Evolutionary conservation across 2,329 filamentous ascomycete species (phyloP).

Genomic region (Alternaria arbusti): DNA sequence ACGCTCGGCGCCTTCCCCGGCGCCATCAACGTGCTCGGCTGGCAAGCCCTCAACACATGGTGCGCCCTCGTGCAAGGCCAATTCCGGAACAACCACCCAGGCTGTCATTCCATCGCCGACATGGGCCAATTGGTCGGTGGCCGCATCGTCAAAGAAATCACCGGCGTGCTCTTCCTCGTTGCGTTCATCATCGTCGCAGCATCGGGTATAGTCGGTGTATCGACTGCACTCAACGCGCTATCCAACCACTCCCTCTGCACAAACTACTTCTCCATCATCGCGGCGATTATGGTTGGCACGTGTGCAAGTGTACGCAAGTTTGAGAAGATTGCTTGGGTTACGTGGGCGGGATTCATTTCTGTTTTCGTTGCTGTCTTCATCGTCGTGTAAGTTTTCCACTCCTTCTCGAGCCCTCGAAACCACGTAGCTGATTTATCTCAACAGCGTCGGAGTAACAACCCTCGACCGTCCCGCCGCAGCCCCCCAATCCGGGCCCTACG

Average conservation of each 20-base stretch:
- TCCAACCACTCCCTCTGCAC: slow-evolving; percentile 66
- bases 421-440: background rate
- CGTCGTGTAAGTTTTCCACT: slow-evolving; percentile 49
- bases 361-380: slow-evolving; percentile 66
- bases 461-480: slow-evolving; percentile 66
- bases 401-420: background rate
- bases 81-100: slow-evolving; percentile 59
- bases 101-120: slow-evolving; percentile 62
- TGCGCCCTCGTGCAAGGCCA: slow-evolving; percentile 58
- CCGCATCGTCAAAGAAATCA: slow-evolving; percentile 57
- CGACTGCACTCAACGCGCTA: slow-evolving; percentile 66
- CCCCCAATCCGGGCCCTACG: slow-evolving; percentile 64
- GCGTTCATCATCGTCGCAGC: slow-evolving; percentile 64
- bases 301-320: slow-evolving; percentile 65
- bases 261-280: slow-evolving; percentile 65
- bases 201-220: slow-evolving; percentile 66
- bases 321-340: slow-evolving; percentile 67
- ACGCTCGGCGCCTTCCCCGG: slow-evolving; percentile 57
- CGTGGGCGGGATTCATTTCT: slow-evolving; percentile 65
- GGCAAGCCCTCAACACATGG: slow-evolving; percentile 58
- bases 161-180: slow-evolving; percentile 62
- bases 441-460: slow-evolving; percentile 61
- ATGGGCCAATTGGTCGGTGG: slow-evolving; percentile 66
- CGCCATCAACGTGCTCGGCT: slow-evolving; percentile 56
- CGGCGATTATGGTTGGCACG: slow-evolving; percentile 58